Conservation (phyloP, 1,284 basidiomycete species). For the Cryptococcus depauperatus region DNA sequence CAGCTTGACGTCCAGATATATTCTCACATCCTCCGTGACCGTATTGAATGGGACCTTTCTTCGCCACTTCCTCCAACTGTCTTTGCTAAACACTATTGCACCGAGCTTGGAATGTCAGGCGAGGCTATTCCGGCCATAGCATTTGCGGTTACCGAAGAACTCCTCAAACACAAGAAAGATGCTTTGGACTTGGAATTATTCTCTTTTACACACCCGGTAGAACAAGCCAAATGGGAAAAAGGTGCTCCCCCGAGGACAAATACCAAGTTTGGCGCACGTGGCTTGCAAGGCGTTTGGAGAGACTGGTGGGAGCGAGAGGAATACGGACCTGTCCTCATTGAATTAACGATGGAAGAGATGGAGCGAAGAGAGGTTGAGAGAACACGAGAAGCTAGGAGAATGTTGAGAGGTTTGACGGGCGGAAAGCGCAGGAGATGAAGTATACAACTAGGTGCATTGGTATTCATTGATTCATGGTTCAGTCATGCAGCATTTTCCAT, state of each 20-base stretch:
- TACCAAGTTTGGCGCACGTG: constrained; percentile 56
- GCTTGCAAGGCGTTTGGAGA: constrained; percentile 82
- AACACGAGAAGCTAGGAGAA: constrained; percentile 57
- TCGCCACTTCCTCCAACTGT: constrained; percentile 82
- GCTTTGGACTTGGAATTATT: constrained; percentile 87
- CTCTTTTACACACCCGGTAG: constrained; percentile 51
- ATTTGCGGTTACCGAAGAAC: constrained; percentile 88
- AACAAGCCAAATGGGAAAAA: constrained; percentile 58
- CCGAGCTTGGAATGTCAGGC: constrained; percentile 78
- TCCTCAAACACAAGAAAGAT: constrained; percentile 89
- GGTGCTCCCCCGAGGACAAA: constrained; percentile 52
- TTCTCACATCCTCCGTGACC: constrained; percentile 80
- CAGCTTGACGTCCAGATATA: constrained; percentile 98
- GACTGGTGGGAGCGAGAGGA: constrained; percentile 91
- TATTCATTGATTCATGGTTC: neutral
- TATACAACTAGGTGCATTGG: no score
- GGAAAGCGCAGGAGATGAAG: constrained; percentile 13
- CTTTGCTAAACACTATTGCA: constrained; percentile 72
- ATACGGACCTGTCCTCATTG: constrained; percentile 82
- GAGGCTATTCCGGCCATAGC: constrained; percentile 83
- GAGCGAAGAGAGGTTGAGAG: constrained; percentile 79
- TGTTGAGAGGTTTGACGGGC: constrained; percentile 19
- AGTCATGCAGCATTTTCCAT: no score
- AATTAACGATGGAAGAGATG: constrained; percentile 80
- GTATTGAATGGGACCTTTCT: constrained; percentile 96